Evolutionary conservation across 1,139 yeast genomes (phyloP), one percentile per base, ranked within the genome.

Genomic region (Blastobotrys capitulatus): DNA sequence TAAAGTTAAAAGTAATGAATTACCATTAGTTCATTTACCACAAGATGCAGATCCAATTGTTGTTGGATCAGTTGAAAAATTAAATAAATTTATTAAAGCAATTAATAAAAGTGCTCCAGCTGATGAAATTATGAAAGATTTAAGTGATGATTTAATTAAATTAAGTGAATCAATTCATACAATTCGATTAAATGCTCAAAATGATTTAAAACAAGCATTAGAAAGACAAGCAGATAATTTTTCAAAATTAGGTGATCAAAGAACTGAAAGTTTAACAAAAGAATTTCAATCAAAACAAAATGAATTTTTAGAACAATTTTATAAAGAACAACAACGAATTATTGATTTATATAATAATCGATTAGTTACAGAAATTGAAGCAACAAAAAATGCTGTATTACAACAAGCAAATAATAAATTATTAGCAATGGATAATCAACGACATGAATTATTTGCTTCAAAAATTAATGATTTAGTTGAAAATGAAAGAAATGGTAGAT

Each of bases 371-470:
- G 97, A 90, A 67, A 74, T 90, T 51, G 78, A 79, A 54, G 83
- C 87, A 35, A 77, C 89, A 48, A 81, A 79, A 62, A 75, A 79
- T 57, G 79, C 83, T n/a, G 75, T 88, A 51, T 71, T 81, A 42
- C 77, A 82, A 50, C 86, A 88, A 54, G 90, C 92, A 40, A 82
- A 82, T 54, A 92, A 89, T 66, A 85, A 85, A 53, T 78, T 90
- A 37, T 73, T 82, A 26, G 75, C 86, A 65, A 80, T 85, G 52
- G 81, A 88, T 61, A 73, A 83, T 52, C 83, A 81, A 57, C 85
- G 86, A 60, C 80, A 89, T 52, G 78, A 82, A 59, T 81, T 82
- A 61, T 84, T 88, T 66, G 82, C 85, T 57, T 72, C 77, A 54
- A 74, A 82, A 54, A 73, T 92, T 51, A 68, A 77, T 46, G 77